These are phyloP conservation scores for Synchytrium microbalum DNA, from an alignment of 371 early-diverging fungal genomes.

Conservation along the genomic window DNA sequence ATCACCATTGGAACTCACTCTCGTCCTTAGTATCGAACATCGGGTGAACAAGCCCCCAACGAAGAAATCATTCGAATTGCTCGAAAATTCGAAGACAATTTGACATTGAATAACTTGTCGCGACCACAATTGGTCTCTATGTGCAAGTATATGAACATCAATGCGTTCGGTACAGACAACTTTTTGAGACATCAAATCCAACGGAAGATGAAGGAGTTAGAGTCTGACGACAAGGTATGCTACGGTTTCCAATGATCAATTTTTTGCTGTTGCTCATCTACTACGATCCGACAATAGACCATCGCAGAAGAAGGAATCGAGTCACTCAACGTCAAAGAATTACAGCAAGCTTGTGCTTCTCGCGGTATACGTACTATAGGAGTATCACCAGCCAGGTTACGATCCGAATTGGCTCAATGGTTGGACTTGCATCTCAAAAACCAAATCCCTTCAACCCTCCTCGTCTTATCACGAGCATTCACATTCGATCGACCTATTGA, in stretches of 20 bases:
- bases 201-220: slow-evolving; percentile 73
- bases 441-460: slow-evolving; percentile 83
- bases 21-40: slow-evolving; percentile 61
- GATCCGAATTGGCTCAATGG: slow-evolving; percentile 88
- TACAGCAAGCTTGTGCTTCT: slow-evolving; percentile 78
- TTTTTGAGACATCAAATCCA: slow-evolving; percentile 86
- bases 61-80: slow-evolving; percentile 78
- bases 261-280: slow-evolving; percentile 8
- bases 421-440: slow-evolving; percentile 81
- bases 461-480: slow-evolving; percentile 53
- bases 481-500: background rate
- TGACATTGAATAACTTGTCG: slow-evolving; percentile 86
- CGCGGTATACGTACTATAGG: slow-evolving; percentile 88
- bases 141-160: slow-evolving; percentile 88
- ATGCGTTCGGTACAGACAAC: slow-evolving; percentile 91
- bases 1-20: slow-evolving; percentile 8
- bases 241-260: slow-evolving; percentile 5
- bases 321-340: slow-evolving; percentile 71
- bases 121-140: slow-evolving; percentile 91
- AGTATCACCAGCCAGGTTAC: slow-evolving; percentile 76
- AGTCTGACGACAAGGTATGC: slow-evolving; percentile 73
- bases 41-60: slow-evolving; percentile 76
- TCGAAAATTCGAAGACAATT: slow-evolving; percentile 80
- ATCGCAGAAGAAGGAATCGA: slow-evolving; percentile 87
- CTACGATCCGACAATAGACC: slow-evolving; percentile 31